Evolutionary conservation across 805 yeast genomes (phyloP).

Genomic region (Lipomyces yamanashiensis): DNA sequence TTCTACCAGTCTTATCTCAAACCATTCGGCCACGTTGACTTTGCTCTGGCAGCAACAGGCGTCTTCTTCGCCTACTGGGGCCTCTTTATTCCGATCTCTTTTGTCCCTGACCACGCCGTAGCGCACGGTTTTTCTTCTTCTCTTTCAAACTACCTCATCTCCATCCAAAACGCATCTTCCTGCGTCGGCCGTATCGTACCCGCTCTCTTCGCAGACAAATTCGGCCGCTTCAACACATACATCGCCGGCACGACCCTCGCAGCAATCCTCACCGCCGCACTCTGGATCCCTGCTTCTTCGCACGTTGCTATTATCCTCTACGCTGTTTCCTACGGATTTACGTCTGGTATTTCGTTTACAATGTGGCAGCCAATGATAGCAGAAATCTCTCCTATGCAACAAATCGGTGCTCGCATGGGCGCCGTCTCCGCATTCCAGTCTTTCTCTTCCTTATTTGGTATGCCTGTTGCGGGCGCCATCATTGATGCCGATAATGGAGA

Average conservation of each 20-base stretch:
- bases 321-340: conserved; percentile 43
- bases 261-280: conserved; percentile 42
- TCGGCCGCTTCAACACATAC: conserved; percentile 54
- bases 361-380: conserved; percentile 45
- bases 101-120: conserved; percentile 42
- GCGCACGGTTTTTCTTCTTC: conserved; percentile 34
- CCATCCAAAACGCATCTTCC: conserved; percentile 47
- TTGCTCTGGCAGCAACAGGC: conserved; percentile 38
- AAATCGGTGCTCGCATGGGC: conserved; percentile 57
- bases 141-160: conserved; percentile 42
- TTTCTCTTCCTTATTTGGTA: conserved; percentile 48
- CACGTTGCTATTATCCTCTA: conserved; percentile 43
- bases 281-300: conserved; percentile 46
- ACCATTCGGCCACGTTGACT: conserved; percentile 40
- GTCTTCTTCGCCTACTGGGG: conserved; percentile 42
- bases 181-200: conserved; percentile 56
- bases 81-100: conserved; percentile 44
- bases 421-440: conserved; percentile 61
- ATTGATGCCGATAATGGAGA: conserved; percentile 29
- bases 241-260: conserved; percentile 41
- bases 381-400: conserved; percentile 39
- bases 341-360: conserved; percentile 45
- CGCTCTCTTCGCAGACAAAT: conserved; percentile 53
- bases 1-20: conserved; percentile 26
- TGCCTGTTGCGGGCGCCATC: conserved; percentile 44